Base-by-base conservation (phyloP, 768 basidiomycete species). In the Leccinum disarticulatum region DNA sequence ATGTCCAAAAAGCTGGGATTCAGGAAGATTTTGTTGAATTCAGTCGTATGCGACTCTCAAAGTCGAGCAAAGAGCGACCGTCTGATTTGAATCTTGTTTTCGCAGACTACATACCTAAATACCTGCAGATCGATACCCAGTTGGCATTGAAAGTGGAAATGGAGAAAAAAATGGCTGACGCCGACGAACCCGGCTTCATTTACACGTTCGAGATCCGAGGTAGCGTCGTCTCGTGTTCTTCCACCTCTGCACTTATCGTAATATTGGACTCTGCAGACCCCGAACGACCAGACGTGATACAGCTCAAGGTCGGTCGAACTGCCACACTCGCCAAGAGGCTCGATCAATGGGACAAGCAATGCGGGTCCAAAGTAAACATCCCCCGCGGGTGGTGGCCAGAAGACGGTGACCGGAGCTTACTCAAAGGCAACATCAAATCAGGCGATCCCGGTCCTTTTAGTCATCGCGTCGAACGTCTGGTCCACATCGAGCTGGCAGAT, bases 121-220 rank as follows among this genome's bases (percentile, higher is more conserved):
- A 91, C 68, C 71, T 93, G 38, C 80, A 81, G 55, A 61, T 69
- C 6, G 82, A 85, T 55, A 89, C 90, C 30, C 84, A 86, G 65
- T 76, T 81, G 31, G 80, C 84, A 2, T 70, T 87, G 36, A 76
- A 79, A 59, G 70, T 70, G 28, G 82, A 83, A 68, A 87, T 87
- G 84, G 77, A 78, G 62, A 82, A 81, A 46, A 68, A 79, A 11
- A 77, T 76, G 4, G 83, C 88, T 4, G 58, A 66, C 3, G 79
- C 82, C 9, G 91, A 93, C 63, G 81, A 79, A 19, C 76, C 81
- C 5, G 92, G 92, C 0, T 92, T 89, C 66, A 93, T 94, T 53
- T 94, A 94, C 64, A 83, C 85, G 0, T 93, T 87, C 69, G 88
- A 93, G 71, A 88, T 93, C 58, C 80, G 84, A 70, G 87, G 89